Base-by-base conservation (phyloP, 495 filamentous ascomycete species). In the Viridothelium virens region DNA sequence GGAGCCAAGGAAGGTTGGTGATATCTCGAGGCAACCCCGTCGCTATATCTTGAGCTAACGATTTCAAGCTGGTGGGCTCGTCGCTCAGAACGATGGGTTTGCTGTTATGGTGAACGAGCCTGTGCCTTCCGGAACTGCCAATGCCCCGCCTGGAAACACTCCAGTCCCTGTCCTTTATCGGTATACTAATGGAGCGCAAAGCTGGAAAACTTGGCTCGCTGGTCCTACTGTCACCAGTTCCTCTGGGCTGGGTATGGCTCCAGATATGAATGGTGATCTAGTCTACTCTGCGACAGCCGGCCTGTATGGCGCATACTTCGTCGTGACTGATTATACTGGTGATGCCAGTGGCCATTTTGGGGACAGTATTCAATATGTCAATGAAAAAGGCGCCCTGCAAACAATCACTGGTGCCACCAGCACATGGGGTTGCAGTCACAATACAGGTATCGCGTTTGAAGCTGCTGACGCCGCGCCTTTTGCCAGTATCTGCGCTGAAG, bases 391-490 rank as follows among this genome's bases (percentile, higher is more conserved):
- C 41, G 73, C 69, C 0, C 68, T 85, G 16, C 63, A 77, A 53
- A 74, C 69, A 10, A 82, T 83, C 50, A 34, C 66, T 6, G 80
- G 78, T 2, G 80, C 82, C 3, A 74, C 77, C 7, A 81, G 80
- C 70, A 68, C 76, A 31, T 84, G 81, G 78, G 81, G 82, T n/a
- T 85, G 82, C 72, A 81, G 78, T 65, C 81, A 85, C 74, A 85
- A 85, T 70, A 84, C 82, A 1, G 82, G 83, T 48, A 85, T 85
- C 63, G 82, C 81, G 1, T 79, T 84, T 63, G 82, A 84, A 66
- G 79, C 77, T 38, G 80, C 82, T 10, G 79, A 80, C 53, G 75
- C 74, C 1, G 70, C 80, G 18, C 82, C 81, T 0, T 82, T 79
- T 65, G 81, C 80, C 44, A 80, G 79, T 69, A 77, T 84, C 65